Percentiles rank a stretch among this genome's conserved stretches.
Conservation (phyloP, 163 green algal species). For the Scenedesmus sp. region DNA sequence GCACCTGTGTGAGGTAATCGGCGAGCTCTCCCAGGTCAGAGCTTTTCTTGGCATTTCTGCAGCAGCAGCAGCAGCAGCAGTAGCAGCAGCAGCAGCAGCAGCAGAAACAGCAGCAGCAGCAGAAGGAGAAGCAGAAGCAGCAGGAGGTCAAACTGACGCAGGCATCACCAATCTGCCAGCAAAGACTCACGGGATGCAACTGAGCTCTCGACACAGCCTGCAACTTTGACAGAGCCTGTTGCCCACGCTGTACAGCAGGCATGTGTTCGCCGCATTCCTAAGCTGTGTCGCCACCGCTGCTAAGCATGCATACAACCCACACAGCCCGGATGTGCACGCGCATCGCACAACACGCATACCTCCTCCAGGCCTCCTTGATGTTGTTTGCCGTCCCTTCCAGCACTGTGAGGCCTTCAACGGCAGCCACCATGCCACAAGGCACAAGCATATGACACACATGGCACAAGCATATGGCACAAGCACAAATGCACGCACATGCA, state of each 20-base stretch:
- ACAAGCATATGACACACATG: no score
- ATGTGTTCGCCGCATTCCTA: no score
- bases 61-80: not conserved
- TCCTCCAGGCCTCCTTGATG: slow-evolving; percentile 61
- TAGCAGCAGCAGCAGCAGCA: not conserved
- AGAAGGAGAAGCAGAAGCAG: no score
- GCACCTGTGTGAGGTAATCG: slow-evolving; percentile 55
- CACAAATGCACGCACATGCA: no score
- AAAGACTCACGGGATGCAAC: no score
- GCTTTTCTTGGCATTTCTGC: slow-evolving; percentile 57
- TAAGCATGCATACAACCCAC: not conserved
- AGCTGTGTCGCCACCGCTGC: no score
- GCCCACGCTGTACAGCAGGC: no score
- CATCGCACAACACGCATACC: slow-evolving; percentile 32
- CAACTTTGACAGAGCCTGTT: no score
- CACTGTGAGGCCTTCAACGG: slow-evolving; percentile 73
- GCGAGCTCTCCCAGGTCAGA: slow-evolving; percentile 46
- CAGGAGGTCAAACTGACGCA: no score
- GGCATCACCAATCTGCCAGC: no score
- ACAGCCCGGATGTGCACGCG: not conserved
- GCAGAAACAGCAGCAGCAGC: not conserved
- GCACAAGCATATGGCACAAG: no score
- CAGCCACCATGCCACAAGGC: slow-evolving; percentile 49
- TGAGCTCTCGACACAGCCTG: no score
- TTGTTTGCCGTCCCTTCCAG: slow-evolving; percentile 83